Evolutionary conservation across 805 yeast genomes (phyloP).

Genomic region (Saturnispora quitensis): DNA sequence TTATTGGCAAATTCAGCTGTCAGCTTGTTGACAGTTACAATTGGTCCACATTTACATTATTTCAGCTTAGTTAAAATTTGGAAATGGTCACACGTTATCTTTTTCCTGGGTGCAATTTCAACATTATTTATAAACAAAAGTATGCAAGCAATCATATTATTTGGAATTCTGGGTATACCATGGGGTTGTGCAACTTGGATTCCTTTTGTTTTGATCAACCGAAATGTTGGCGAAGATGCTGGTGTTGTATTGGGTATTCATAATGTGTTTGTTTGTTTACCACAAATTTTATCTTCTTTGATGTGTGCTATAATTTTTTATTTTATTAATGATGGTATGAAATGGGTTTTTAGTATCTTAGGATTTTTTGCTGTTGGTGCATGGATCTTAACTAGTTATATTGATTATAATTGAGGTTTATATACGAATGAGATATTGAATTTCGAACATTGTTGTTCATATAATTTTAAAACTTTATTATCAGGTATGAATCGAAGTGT

Average conservation of each 20-base stretch:
- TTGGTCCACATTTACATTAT: conserved; percentile 35
- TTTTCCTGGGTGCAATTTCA: conserved; percentile 37
- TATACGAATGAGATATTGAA: conserved; percentile 11
- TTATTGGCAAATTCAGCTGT: conserved; percentile 40
- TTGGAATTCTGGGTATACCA: conserved; percentile 47
- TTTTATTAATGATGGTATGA: conserved; percentile 36
- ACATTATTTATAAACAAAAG: conserved; percentile 39
- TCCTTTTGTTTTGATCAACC: conserved; percentile 53
- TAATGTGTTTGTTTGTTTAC: conserved; percentile 49
- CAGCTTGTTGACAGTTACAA: conserved; percentile 35
- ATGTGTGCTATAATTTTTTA: conserved; percentile 39
- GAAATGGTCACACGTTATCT: conserved; percentile 42
- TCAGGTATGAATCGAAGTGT: conserved; percentile 18
- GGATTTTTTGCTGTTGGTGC: conserved; percentile 45
- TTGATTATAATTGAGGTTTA: conserved; percentile 4
- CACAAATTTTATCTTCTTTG: conserved; percentile 46
- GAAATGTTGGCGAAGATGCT: conserved; percentile 41
- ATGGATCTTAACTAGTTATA: conserved; percentile 15
- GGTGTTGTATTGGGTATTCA: conserved; percentile 50
- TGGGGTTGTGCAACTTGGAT: conserved; percentile 66
- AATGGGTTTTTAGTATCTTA: conserved; percentile 51
- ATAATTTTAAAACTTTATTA: conserved; percentile 16
- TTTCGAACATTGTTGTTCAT: conserved; percentile 13
- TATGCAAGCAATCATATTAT: conserved; percentile 36
- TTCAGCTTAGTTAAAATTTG: conserved; percentile 28